These are phyloP conservation scores for Geranomyces michiganensis DNA, from an alignment of 192 early-diverging fungal genomes.

Conservation along the genomic window DNA sequence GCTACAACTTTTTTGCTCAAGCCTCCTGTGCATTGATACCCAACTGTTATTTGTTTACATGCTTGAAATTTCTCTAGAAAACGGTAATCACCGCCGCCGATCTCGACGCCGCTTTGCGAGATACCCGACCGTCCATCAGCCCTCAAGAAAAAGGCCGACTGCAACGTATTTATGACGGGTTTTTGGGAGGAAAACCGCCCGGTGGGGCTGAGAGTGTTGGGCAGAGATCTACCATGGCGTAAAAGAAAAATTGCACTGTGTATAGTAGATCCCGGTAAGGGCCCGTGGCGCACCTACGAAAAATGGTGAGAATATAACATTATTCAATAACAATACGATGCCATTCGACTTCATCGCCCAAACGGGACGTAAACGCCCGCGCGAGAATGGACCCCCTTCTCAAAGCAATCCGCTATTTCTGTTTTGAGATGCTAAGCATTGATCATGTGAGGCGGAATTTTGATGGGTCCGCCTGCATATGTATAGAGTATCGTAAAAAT, in stretches of 20 bases:
- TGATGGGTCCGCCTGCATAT: no score
- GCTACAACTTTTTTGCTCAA: background rate
- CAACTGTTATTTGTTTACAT: background rate
- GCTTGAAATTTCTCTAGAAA: conserved; percentile 9
- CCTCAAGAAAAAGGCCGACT: conserved; percentile 58
- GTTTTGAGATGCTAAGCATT: no score
- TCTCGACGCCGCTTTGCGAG: conserved; percentile 59
- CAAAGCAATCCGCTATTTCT: no score
- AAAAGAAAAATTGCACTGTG: background rate
- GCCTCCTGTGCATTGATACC: background rate
- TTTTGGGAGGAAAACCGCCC: conserved; percentile 25
- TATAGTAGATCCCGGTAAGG: no score
- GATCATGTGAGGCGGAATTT: no score
- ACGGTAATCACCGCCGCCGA: conserved; percentile 46
- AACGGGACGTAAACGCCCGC: no score
- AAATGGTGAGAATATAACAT: no score
- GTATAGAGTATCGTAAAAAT: no score
- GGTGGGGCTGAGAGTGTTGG: conserved; percentile 12
- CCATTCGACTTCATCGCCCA: no score
- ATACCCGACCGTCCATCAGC: conserved; percentile 68
- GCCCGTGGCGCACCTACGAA: no score
- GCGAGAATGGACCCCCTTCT: no score
- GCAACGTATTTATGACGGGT: conserved; percentile 54
- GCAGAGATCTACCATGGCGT: conserved; percentile 9
- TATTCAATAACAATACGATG: no score